Percentiles rank a stretch among this genome's conserved stretches.
These are phyloP conservation scores for Scheffersomyces titani DNA, from an alignment of 1,139 yeast species.

Conservation along the genomic window DNA sequence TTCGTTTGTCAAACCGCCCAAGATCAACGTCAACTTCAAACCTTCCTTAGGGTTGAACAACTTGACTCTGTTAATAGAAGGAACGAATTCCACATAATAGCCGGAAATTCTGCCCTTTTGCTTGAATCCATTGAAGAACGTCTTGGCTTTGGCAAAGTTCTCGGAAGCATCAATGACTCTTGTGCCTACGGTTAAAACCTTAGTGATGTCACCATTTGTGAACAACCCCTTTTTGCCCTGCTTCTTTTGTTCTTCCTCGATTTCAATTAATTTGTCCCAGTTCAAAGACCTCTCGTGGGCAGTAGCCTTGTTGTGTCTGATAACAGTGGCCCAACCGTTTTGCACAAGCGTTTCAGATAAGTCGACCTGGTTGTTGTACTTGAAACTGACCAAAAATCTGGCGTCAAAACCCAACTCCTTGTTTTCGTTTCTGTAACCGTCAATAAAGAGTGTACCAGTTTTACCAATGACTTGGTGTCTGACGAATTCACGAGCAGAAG, in stretches of 20 bases:
- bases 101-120: constrained; percentile 66
- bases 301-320: constrained; percentile 74
- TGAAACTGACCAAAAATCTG: constrained; percentile 62
- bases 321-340: constrained; percentile 75
- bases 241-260: constrained; percentile 62
- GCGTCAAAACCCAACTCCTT: constrained; percentile 59
- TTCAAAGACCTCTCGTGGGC: constrained; percentile 66
- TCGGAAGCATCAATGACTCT: constrained; percentile 82
- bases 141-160: constrained; percentile 67
- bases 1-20: constrained; percentile 69
- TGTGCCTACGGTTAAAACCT: constrained; percentile 51
- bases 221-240: constrained; percentile 58
- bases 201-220: constrained; percentile 44
- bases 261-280: constrained; percentile 77
- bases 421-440: constrained; percentile 66
- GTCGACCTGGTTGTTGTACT: constrained; percentile 47
- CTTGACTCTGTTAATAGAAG: constrained; percentile 67
- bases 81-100: constrained; percentile 67
- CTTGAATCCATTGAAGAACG: constrained; percentile 69
- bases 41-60: constrained; percentile 73
- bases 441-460: constrained; percentile 57
- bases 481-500: constrained; percentile 71
- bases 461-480: constrained; percentile 73
- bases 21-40: constrained; percentile 64
- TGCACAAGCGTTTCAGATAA: constrained; percentile 63